A percentile compares a stretch with the other conserved stretches of the same genome.
Conservation (phyloP, 2,329 filamentous ascomycete species). For the Talaromyces sp. region DNA sequence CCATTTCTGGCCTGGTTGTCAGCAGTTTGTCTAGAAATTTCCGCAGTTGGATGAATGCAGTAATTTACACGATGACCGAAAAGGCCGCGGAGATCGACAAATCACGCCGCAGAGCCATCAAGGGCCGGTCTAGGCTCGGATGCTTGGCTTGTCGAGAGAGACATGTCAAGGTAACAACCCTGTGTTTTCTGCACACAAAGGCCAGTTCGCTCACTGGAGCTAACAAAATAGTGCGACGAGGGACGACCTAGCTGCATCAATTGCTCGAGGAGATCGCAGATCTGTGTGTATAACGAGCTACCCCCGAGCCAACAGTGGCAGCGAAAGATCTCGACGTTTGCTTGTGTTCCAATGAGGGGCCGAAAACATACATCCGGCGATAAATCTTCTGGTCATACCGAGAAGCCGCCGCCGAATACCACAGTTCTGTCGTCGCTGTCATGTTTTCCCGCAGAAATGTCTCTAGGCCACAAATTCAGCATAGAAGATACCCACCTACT, state of each 20-base stretch:
- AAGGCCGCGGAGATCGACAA: neutral
- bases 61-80: neutral
- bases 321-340: neutral
- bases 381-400: neutral
- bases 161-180: neutral
- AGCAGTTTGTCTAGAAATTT: neutral
- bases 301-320: neutral
- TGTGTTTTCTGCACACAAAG: neutral
- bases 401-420: neutral
- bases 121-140: neutral
- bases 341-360: neutral
- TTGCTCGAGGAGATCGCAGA: neutral
- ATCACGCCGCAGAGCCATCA: neutral
- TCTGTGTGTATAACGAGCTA: neutral
- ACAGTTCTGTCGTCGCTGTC: neutral
- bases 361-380: neutral
- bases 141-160: neutral
- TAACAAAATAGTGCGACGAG: neutral
- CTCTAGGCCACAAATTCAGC: neutral
- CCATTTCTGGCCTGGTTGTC: neutral
- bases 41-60: neutral
- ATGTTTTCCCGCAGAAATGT: neutral
- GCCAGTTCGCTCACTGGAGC: neutral
- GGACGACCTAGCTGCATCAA: neutral
- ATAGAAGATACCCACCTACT: neutral